Evolutionary conservation across 441 rosid species (phyloP).

Genomic region (Corymbia citriodora): DNA sequence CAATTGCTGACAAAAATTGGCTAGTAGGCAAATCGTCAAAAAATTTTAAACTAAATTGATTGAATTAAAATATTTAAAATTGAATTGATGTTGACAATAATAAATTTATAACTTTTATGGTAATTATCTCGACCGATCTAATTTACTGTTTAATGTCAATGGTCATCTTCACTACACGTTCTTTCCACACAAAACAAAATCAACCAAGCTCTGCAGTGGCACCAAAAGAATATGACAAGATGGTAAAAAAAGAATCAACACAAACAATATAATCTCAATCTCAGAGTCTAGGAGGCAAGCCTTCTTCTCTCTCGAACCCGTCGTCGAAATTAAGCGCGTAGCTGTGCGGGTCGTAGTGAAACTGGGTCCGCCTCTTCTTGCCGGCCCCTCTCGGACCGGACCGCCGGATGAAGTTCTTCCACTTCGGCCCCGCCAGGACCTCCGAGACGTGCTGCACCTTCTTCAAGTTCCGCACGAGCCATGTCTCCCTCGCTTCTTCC

Average conservation of each 20-base stretch:
- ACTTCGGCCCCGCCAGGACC: constrained; percentile 45
- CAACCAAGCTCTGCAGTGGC: not conserved
- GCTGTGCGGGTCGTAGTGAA: constrained; percentile 56
- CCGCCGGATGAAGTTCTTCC: constrained; percentile 58
- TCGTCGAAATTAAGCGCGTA: constrained; percentile 78
- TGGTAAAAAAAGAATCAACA: not conserved
- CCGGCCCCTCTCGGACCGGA: constrained; percentile 17
- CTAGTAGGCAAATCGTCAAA: not conserved
- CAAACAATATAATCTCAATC: constrained; percentile 19
- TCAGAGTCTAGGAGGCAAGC: constrained; percentile 21
- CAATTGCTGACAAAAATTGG: not conserved
- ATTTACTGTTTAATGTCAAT: not conserved
- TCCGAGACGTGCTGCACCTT: constrained; percentile 41
- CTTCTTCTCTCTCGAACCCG: constrained; percentile 18
- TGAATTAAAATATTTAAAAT: not conserved
- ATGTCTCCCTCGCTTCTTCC: constrained; percentile 17
- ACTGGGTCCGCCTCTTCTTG: constrained; percentile 33
- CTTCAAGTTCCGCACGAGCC: constrained; percentile 32
- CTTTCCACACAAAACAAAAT: not conserved
- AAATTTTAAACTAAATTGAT: not conserved
- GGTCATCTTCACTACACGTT: not conserved
- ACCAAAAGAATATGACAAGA: not conserved
- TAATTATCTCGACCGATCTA: not conserved
- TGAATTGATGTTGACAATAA: not conserved
- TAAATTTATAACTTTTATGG: not conserved